Percentiles rank a stretch among this genome's conserved stretches.
These are phyloP conservation scores for Spiraea crenata DNA, from an alignment of 331 rosid species.

Conservation along the genomic window DNA sequence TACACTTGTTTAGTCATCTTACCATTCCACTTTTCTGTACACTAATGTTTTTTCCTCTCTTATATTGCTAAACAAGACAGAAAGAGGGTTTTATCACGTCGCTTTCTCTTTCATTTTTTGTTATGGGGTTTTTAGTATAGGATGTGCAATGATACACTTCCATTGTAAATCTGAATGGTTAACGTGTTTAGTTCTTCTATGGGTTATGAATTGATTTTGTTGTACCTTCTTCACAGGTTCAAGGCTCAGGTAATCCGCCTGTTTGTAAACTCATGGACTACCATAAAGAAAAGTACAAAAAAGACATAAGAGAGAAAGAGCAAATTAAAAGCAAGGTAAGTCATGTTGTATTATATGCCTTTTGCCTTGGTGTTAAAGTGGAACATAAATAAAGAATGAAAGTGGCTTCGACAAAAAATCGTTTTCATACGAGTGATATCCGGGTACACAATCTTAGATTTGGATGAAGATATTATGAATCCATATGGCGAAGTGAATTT, in stretches of 20 bases:
- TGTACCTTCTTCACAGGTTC: slow-evolving; percentile 52
- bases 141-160: background rate
- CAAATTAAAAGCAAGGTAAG: slow-evolving; percentile 76
- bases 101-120: background rate
- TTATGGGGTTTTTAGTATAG: background rate
- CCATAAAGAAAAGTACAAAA: slow-evolving; percentile 66
- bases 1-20: slow-evolving; percentile 26
- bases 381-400: background rate
- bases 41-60: background rate
- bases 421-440: too few species aligned
- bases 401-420: background rate
- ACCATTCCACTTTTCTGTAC: slow-evolving; percentile 5
- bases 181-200: background rate
- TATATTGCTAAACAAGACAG: background rate
- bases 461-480: background rate
- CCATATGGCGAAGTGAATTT: background rate
- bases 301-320: slow-evolving; percentile 56
- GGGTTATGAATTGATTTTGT: background rate
- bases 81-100: background rate
- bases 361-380: slow-evolving; percentile 7
- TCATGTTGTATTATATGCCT: slow-evolving; percentile 16
- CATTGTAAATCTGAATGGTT: background rate
- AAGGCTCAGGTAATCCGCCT: slow-evolving; percentile 56
- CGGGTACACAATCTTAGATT: background rate
- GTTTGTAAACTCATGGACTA: slow-evolving; percentile 90